phyloP scores from a whole-genome alignment of 305 asterid species.

The Fraxinus ornus region DNA sequence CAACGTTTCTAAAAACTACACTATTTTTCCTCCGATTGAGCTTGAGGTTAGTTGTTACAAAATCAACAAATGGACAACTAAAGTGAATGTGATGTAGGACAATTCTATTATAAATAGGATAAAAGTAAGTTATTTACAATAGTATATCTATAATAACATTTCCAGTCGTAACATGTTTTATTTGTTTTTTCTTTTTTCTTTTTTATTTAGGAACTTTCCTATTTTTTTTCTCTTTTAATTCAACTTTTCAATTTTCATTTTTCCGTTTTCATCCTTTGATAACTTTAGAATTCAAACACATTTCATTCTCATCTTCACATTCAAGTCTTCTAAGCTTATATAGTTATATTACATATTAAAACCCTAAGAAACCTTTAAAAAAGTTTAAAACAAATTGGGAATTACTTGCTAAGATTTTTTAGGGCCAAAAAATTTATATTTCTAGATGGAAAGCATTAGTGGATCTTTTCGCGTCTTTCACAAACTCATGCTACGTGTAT shows the following conservation, averaged over 20 bases:
- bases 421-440: neutral
- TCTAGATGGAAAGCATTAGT: neutral
- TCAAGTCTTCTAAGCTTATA: neutral
- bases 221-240: neutral
- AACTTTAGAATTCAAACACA: neutral
- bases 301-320: neutral
- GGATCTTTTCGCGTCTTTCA: neutral
- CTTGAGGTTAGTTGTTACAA: neutral
- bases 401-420: neutral
- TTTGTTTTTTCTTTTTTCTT: no score
- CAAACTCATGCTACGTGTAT: neutral
- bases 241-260: neutral
- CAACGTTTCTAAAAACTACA: neutral
- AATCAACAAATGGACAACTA: neutral
- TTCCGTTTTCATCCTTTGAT: neutral
- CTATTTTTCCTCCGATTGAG: neutral
- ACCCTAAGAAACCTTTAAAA: neutral
- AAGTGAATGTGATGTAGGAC: neutral
- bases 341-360: neutral
- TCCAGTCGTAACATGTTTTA: neutral
- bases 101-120: no score
- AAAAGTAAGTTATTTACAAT: neutral
- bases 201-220: neutral
- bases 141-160: no score
- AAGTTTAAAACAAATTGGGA: neutral